phyloP scores from a whole-genome alignment of 2,329 filamentous ascomycete species.

The Fusarium sublunatum region DNA sequence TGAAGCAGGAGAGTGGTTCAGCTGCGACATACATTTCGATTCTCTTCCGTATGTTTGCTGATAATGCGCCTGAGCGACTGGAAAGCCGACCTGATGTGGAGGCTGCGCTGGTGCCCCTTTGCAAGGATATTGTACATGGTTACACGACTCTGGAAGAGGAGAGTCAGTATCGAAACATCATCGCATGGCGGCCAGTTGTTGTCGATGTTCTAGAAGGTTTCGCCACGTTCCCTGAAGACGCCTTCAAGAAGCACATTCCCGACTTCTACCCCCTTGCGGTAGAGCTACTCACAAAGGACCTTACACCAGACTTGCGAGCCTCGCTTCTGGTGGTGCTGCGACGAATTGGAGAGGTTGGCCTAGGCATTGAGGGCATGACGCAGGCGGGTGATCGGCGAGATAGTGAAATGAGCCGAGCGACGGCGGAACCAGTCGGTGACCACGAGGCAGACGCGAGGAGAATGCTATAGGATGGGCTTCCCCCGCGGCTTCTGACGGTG shows the following conservation, averaged over 20 bases:
- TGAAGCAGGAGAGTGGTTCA: conserved; percentile 95
- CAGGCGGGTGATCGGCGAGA: conserved; percentile 52
- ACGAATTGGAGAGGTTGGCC: conserved; percentile 81
- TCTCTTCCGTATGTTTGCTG: conserved; percentile 95
- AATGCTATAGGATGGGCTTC: conserved; percentile 48
- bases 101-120: conserved; percentile 90
- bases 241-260: conserved; percentile 82
- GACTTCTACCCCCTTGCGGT: conserved; percentile 89
- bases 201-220: conserved; percentile 97
- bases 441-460: conserved; percentile 51
- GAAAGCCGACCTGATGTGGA: conserved; percentile 86
- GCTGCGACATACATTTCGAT: conserved; percentile 97
- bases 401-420: conserved; percentile 54
- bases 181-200: conserved; percentile 96
- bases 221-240: conserved; percentile 80
- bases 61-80: conserved; percentile 83
- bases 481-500: conserved; percentile 19
- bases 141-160: conserved; percentile 93
- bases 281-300: conserved; percentile 83
- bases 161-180: conserved; percentile 94
- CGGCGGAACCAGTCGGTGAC: conserved; percentile 46
- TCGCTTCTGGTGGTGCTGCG: conserved; percentile 82
- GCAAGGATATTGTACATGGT: conserved; percentile 89
- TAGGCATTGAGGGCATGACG: conserved; percentile 66
- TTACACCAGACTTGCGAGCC: conserved; percentile 80